Percentiles rank a stretch among this genome's conserved stretches.
Evolutionary conservation across 2,329 filamentous ascomycete species (phyloP).

Genomic region (Shiraia sp.): DNA sequence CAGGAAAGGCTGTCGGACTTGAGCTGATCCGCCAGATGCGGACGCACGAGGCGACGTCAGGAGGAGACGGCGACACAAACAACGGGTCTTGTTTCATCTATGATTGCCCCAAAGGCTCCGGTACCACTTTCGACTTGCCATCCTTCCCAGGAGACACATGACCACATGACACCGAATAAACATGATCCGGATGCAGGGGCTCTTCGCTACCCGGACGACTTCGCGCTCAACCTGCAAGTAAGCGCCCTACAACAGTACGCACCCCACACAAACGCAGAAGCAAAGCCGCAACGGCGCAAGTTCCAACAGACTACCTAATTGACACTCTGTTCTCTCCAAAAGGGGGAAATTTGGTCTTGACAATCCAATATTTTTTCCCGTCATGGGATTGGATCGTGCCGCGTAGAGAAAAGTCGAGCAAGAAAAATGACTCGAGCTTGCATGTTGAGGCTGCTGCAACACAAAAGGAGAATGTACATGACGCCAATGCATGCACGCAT

Average conservation of each 20-base stretch:
- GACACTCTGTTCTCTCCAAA: no score
- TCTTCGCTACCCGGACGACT: conserved; percentile 9
- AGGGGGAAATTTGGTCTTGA: no score
- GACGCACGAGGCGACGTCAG: conserved; percentile 20
- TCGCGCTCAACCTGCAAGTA: conserved; percentile 18
- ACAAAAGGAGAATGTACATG: conserved; percentile 32
- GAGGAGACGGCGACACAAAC: conserved; percentile 30
- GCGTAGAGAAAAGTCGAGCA: conserved; percentile 8
- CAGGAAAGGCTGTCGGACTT: conserved; percentile 20
- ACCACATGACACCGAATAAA: no score
- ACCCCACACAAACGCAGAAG: not conserved
- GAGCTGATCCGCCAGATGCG: conserved; percentile 27
- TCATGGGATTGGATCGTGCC: not conserved
- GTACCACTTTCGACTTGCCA: conserved; percentile 25
- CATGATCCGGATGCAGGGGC: conserved; percentile 34
- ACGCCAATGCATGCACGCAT: conserved; percentile 33
- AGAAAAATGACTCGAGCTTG: conserved; percentile 26
- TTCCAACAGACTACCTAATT: no score
- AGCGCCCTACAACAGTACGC: conserved; percentile 21
- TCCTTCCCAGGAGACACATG: conserved; percentile 9
- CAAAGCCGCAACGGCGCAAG: conserved; percentile 5
- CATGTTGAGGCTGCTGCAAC: conserved; percentile 24
- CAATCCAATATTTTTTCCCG: not conserved
- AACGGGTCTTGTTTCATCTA: conserved; percentile 37
- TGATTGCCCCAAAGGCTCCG: conserved; percentile 17